Evolutionary conservation across 768 basidiomycete species (phyloP).

Genomic region (Suillus subluteus): DNA sequence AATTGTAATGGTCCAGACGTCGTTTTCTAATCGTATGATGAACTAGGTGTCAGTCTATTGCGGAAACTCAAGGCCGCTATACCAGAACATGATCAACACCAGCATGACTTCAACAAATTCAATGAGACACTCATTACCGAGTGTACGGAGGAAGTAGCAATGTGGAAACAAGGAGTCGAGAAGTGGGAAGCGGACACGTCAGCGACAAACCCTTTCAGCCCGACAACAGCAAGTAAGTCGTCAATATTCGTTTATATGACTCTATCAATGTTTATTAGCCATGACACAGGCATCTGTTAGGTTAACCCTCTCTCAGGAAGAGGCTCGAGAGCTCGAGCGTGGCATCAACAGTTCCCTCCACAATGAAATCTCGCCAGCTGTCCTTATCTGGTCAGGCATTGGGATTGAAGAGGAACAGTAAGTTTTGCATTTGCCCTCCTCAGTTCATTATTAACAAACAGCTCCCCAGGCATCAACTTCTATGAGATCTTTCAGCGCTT

Average conservation of each 20-base stretch:
- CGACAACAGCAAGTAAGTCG: neutral
- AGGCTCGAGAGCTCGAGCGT: neutral
- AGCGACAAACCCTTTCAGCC: slow-evolving; percentile 28
- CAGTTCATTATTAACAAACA: neutral
- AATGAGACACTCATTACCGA: neutral
- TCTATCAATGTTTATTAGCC: neutral
- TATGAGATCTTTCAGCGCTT: neutral
- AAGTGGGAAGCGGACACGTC: slow-evolving; percentile 28
- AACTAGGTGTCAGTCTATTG: slow-evolving; percentile 10
- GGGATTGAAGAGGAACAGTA: slow-evolving; percentile 24
- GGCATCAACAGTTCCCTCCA: slow-evolving; percentile 8
- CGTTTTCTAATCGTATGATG: neutral
- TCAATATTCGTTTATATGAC: neutral
- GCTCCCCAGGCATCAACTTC: neutral
- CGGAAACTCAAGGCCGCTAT: slow-evolving; percentile 7
- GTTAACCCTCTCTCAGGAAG: slow-evolving; percentile 16
- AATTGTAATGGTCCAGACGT: neutral
- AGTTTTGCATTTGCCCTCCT: neutral
- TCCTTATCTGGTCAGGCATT: slow-evolving; percentile 18
- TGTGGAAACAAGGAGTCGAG: slow-evolving; percentile 19
- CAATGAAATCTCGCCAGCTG: slow-evolving; percentile 12
- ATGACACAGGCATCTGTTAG: slow-evolving; percentile 4
- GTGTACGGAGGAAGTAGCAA: neutral
- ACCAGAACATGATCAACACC: slow-evolving; percentile 1
- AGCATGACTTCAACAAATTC: neutral